A percentile compares a stretch with the other conserved stretches of the same genome.
These are phyloP conservation scores for Sphagnum tenellum DNA, from an alignment of 225 moss, liverwort and hornwort genomes.

Conservation along the genomic window DNA sequence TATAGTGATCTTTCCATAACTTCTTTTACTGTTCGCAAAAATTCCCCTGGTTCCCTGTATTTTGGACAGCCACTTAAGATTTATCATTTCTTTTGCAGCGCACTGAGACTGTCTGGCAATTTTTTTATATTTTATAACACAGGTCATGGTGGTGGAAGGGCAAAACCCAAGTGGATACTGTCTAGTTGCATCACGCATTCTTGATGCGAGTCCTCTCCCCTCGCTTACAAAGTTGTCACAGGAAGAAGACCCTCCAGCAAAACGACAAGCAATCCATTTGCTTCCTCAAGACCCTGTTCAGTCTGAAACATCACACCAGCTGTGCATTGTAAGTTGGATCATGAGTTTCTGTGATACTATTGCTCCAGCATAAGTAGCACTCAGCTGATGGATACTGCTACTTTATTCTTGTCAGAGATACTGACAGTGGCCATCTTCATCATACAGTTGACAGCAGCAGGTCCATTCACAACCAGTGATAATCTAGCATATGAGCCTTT, in stretches of 20 bases:
- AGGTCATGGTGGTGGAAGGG: conserved; percentile 78
- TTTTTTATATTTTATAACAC: not conserved
- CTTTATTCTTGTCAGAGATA: no score
- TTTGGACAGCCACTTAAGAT: no score
- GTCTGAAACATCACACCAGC: conserved; percentile 11
- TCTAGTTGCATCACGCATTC: conserved; percentile 60
- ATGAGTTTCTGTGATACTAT: not conserved
- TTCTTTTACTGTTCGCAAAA: no score
- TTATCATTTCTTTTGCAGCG: no score
- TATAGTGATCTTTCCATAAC: no score
- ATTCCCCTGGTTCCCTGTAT: no score
- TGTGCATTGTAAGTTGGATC: conserved; percentile 22
- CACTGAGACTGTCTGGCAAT: no score
- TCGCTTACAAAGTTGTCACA: conserved; percentile 12
- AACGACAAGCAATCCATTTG: conserved; percentile 26
- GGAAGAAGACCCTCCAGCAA: conserved; percentile 48
- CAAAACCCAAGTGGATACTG: conserved; percentile 88
- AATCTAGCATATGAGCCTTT: conserved; percentile 77
- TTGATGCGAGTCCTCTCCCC: conserved; percentile 35
- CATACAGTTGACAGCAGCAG: conserved; percentile 64
- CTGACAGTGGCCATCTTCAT: not conserved
- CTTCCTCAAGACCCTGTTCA: not conserved
- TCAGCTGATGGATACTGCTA: conserved; percentile 1
- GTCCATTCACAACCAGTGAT: conserved; percentile 75
- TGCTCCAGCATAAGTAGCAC: not conserved